Evolutionary conservation across 2,329 filamentous ascomycete species (phyloP), one percentile per base, ranked within the genome.

Genomic region (Fusarium oligoseptatum): DNA sequence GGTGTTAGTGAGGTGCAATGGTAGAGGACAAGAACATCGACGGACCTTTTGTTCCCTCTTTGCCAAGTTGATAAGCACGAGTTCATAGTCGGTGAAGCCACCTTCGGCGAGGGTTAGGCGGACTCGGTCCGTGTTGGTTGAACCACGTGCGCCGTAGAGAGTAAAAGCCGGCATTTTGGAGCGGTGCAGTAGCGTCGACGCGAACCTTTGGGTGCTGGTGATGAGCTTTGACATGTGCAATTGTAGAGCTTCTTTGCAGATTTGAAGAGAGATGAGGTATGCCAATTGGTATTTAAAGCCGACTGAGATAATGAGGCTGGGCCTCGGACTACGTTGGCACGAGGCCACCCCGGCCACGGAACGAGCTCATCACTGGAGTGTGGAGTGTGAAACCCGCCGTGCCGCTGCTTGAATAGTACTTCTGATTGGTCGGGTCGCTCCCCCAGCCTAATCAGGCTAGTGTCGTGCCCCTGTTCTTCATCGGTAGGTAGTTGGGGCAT

Each of bases 151-250:
- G 67, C 82, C 82, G 71, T 85, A 85, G 1, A 86, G 80, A 73
- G 82, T 85, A 70, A 85, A 85, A 58, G 82, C 83, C 58, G 83
- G 81, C 84, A 85, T 85, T 76, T 81, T 85, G 20, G 77, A 80
- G 63, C 36, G 70, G 66, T 78, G 68, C n/a, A 80, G 64, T 56
- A 79, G 39, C 76, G 76, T 81, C 20, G 80, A 81, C 27, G 73
- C 43, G 64, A 81, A 67, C 74, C 63, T 34, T 34, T 22, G 34
- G 70, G 60, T 78, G 34, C 74, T 77, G 60, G n/a, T 73, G 76
- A 82, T 73, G 76, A 82, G 69, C 68, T 61, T 82, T 17, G 75
- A 79, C 80, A 82, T 82, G 48, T 29, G 48, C 6, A 57, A 32
- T 10, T n/a, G 20, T 6, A 45, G 22, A 43, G 55, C 10, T 66